phyloP scores from a whole-genome alignment of 306 rosid genomes.

The Lathyrus tuberosus region DNA sequence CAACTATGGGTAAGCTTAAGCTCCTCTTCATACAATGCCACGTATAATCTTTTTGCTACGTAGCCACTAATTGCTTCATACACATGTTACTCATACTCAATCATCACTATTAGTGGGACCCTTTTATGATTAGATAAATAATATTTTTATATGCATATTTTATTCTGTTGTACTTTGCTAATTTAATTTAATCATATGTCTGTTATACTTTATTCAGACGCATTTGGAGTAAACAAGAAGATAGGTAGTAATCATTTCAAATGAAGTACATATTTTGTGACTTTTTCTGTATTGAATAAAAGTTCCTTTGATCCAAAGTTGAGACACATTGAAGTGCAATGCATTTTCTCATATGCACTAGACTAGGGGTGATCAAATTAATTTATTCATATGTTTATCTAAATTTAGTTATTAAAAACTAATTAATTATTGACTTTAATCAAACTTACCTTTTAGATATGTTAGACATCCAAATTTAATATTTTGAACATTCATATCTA shows the following conservation, averaged over 20 bases:
- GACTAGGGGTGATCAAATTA: too few relatives aligned
- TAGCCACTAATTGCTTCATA: neutral
- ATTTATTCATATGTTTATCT: too few relatives aligned
- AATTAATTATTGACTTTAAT: too few relatives aligned
- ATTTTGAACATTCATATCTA: too few relatives aligned
- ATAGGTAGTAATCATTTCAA: slow-evolving; percentile 15
- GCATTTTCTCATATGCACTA: neutral
- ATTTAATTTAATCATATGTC: neutral
- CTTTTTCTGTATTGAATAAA: neutral
- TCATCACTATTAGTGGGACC: slow-evolving; percentile 23
- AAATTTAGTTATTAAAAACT: too few relatives aligned
- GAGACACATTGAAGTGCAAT: neutral
- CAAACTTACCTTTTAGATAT: too few relatives aligned
- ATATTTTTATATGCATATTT: neutral
- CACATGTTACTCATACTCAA: slow-evolving; percentile 10
- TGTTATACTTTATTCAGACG: neutral
- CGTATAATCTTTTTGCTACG: slow-evolving; percentile 10
- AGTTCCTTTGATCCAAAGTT: neutral
- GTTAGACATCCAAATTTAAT: too few relatives aligned
- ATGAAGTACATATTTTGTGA: neutral
- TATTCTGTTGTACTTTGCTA: neutral
- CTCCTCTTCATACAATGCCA: neutral
- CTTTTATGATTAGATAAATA: neutral
- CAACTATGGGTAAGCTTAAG: neutral
- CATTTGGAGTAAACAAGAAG: slow-evolving; percentile 3